A percentile compares a stretch with the other conserved stretches of the same genome.
Evolutionary conservation across 2,329 filamentous ascomycete genomes (phyloP).

Genomic region (Aspergillus bombycis): DNA sequence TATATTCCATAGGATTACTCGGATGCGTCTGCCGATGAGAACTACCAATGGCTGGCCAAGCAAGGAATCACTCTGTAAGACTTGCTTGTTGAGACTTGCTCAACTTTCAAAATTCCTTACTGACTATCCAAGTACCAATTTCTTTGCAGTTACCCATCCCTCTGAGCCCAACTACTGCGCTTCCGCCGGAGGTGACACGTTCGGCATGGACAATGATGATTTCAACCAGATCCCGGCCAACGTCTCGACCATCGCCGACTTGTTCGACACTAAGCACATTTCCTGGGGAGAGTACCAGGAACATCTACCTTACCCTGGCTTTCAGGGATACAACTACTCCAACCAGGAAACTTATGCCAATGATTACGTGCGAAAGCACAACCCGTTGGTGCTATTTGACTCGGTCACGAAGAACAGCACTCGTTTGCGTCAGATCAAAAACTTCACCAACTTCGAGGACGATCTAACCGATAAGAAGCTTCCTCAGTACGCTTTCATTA

Average conservation of each 20-base stretch:
- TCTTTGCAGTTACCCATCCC: conserved; percentile 69
- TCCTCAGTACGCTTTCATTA: conserved; percentile 67
- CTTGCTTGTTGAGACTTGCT: neutral
- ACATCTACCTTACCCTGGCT: conserved; percentile 75
- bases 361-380: conserved; percentile 84
- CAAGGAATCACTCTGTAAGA: conserved; percentile 61
- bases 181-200: conserved; percentile 69
- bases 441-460: conserved; percentile 68
- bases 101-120: neutral
- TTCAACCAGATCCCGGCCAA: conserved; percentile 63
- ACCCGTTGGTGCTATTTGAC: conserved; percentile 68
- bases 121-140: conserved; percentile 45
- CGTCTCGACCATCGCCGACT: conserved; percentile 68
- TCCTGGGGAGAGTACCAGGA: conserved; percentile 77
- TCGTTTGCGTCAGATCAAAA: conserved; percentile 72
- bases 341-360: conserved; percentile 64
- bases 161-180: conserved; percentile 77
- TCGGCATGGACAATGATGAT: conserved; percentile 70
- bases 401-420: conserved; percentile 61
- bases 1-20: conserved; percentile 57
- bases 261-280: conserved; percentile 67
- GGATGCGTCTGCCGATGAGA: conserved; percentile 63
- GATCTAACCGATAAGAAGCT: conserved; percentile 67
- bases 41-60: conserved; percentile 33
- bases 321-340: conserved; percentile 64